Evolutionary conservation across 2,329 filamentous ascomycete species (phyloP).

Genomic region (Cytospora mali): DNA sequence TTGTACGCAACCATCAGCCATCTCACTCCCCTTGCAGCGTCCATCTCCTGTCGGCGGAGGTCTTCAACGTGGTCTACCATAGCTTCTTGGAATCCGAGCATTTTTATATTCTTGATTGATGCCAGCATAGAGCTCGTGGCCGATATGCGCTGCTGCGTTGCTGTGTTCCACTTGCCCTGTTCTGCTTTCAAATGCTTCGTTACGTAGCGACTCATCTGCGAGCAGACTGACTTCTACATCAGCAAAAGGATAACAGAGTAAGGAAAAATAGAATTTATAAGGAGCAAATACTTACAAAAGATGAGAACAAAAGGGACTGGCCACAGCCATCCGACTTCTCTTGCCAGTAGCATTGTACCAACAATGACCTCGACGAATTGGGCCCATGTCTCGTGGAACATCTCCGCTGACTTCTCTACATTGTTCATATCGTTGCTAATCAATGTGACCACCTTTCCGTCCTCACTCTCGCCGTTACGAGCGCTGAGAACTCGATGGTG

Average conservation of each 20-base stretch:
- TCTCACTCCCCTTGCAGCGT: constrained; percentile 38
- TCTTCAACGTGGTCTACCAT: constrained; percentile 32
- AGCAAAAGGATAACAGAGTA: background rate
- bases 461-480: constrained; percentile 32
- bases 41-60: constrained; percentile 40
- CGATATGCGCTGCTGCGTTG: constrained; percentile 45
- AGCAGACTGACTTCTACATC: constrained; percentile 41
- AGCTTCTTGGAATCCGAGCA: constrained; percentile 39
- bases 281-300: constrained; percentile 38
- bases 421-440: constrained; percentile 46
- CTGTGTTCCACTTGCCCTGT: constrained; percentile 44
- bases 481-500: constrained; percentile 24
- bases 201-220: constrained; percentile 45
- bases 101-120: constrained; percentile 45
- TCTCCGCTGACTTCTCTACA: constrained; percentile 37
- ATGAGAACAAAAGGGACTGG: constrained; percentile 46
- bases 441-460: constrained; percentile 42
- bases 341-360: constrained; percentile 42
- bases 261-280: background rate
- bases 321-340: constrained; percentile 47
- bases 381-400: constrained; percentile 49
- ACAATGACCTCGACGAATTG: constrained; percentile 45
- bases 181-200: constrained; percentile 40
- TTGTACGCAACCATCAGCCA: constrained; percentile 47
- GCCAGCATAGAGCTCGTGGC: constrained; percentile 40